phyloP scores from a whole-genome alignment of 495 filamentous ascomycete genomes.

The Cryomyces minteri region DNA sequence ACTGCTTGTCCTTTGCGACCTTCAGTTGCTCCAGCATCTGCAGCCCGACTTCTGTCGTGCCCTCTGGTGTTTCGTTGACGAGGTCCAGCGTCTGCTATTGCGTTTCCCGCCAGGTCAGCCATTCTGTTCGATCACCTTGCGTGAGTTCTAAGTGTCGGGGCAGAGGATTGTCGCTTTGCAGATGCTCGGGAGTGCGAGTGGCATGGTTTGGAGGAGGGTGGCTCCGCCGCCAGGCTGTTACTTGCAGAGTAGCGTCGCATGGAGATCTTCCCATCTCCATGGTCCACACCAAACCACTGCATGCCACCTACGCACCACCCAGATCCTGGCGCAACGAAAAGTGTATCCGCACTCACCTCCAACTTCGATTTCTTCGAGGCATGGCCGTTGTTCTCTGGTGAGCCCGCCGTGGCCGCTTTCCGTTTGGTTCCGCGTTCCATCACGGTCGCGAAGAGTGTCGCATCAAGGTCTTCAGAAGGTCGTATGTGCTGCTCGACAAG shows the following conservation, averaged over 20 bases:
- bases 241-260: slow-evolving; percentile 3
- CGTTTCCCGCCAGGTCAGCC: neutral
- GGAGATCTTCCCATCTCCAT: slow-evolving; percentile 5
- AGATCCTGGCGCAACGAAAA: slow-evolving; percentile 1
- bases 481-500: too few relatives aligned
- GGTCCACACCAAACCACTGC: slow-evolving; percentile 1
- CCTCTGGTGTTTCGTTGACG: slow-evolving; percentile 26
- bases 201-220: too few relatives aligned
- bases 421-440: slow-evolving; percentile 14
- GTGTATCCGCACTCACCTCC: slow-evolving; percentile 27
- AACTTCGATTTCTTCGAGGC: slow-evolving; percentile 42
- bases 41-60: slow-evolving; percentile 46
- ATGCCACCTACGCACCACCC: neutral
- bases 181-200: too few relatives aligned
- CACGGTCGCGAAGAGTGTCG: slow-evolving; percentile 2
- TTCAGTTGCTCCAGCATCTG: slow-evolving; percentile 45
- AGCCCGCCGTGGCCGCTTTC: slow-evolving; percentile 4
- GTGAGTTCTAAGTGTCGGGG: neutral
- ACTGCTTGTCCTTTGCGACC: slow-evolving; percentile 56
- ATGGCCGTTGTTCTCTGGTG: slow-evolving; percentile 31
- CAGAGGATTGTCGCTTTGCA: too few relatives aligned
- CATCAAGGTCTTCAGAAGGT: neutral
- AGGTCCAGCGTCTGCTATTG: too few relatives aligned
- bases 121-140: neutral
- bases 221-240: neutral